A percentile compares a stretch with the other conserved stretches of the same genome.
These are phyloP conservation scores for Saccharomycopsis malanga DNA, from an alignment of 805 yeast genomes.

Conservation along the genomic window DNA sequence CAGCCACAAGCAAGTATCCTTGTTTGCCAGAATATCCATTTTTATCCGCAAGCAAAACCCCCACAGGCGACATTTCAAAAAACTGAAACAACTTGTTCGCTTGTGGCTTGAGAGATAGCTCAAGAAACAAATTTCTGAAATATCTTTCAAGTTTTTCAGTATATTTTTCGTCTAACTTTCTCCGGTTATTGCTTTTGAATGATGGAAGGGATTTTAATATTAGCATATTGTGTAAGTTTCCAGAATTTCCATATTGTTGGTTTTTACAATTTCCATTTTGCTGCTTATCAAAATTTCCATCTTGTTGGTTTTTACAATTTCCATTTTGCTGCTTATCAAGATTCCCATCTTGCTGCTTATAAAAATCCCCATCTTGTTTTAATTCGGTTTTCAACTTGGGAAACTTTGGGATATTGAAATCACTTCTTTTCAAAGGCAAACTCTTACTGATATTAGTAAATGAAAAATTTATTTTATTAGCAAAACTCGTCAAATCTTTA, in stretches of 20 bases:
- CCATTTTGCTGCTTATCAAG: too few species aligned
- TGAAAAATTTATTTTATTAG: too few species aligned
- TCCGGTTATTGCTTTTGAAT: neutral
- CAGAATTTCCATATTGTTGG: too few species aligned
- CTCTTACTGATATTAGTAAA: too few species aligned
- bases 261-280: neutral
- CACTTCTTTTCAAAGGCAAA: conserved; percentile 10
- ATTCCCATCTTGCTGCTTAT: too few species aligned
- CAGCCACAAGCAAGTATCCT: conserved; percentile 72
- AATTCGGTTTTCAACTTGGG: conserved; percentile 18
- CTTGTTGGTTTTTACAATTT: neutral
- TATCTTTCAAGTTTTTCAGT: conserved; percentile 53
- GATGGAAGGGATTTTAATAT: neutral
- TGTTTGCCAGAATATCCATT: conserved; percentile 80
- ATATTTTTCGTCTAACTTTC: conserved; percentile 31
- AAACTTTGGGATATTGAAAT: conserved; percentile 14
- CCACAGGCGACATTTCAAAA: conserved; percentile 83
- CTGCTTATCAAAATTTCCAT: neutral
- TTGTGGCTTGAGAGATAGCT: conserved; percentile 66
- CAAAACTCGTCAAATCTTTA: conserved; percentile 53
- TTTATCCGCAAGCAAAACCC: conserved; percentile 77
- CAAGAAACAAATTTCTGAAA: conserved; percentile 50
- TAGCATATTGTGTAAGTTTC: too few species aligned
- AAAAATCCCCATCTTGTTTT: too few species aligned
- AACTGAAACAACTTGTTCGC: conserved; percentile 79